Conservation (phyloP, 345 rosid species). For the Mallotus nudiflorus region DNA sequence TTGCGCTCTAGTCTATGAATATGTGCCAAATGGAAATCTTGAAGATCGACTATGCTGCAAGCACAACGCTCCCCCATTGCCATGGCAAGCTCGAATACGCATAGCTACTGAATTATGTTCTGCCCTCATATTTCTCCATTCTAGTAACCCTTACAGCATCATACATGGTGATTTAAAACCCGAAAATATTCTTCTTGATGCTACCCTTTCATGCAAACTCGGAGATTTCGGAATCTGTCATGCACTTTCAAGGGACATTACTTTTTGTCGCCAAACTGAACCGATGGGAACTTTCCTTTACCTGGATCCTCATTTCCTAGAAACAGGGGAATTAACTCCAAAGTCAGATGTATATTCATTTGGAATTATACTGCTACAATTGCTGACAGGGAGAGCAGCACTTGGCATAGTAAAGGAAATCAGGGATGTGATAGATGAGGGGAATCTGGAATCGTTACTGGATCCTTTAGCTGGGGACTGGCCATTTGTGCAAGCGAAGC, state of each 20-base stretch:
- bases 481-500: slow-evolving; percentile 85
- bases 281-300: slow-evolving; percentile 65
- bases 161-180: slow-evolving; percentile 89
- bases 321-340: slow-evolving; percentile 71
- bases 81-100: slow-evolving; percentile 82
- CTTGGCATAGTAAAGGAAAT: slow-evolving; percentile 59
- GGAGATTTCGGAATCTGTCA: slow-evolving; percentile 81
- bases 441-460: slow-evolving; percentile 51
- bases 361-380: slow-evolving; percentile 66
- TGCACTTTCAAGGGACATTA: slow-evolving; percentile 32
- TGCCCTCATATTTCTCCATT: slow-evolving; percentile 81
- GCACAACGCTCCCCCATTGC: slow-evolving; percentile 69
- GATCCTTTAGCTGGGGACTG: slow-evolving; percentile 93
- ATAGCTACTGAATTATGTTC: slow-evolving; percentile 79
- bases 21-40: slow-evolving; percentile 81
- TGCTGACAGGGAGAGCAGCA: slow-evolving; percentile 72
- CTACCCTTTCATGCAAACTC: slow-evolving; percentile 69
- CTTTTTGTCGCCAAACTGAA: slow-evolving; percentile 41
- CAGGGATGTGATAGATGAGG: slow-evolving; percentile 51
- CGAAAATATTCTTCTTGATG: slow-evolving; percentile 72
- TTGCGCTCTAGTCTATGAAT: slow-evolving; percentile 76
- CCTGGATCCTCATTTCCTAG: slow-evolving; percentile 74
- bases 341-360: slow-evolving; percentile 83
- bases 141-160: slow-evolving; percentile 64
- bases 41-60: slow-evolving; percentile 82